Base-by-base conservation (phyloP, 192 early-diverging fungal genomes). In the Ambispora gerdemannii region DNA sequence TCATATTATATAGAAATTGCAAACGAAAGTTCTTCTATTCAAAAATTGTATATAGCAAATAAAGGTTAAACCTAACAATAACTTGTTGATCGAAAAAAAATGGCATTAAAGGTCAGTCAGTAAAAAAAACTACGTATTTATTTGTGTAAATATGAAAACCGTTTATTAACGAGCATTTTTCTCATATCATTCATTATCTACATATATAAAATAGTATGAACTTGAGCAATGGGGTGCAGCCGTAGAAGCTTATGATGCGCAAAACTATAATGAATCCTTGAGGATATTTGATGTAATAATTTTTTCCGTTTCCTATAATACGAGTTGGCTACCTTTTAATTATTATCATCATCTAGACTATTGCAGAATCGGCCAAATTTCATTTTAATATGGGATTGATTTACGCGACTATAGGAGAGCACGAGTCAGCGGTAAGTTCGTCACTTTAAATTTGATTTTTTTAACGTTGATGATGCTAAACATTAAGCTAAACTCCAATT, bases 351-450 rank as follows among this genome's bases (percentile, higher is more conserved):
- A 43, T 43, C 61, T 80, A 90, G 87, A 76, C 77, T 31, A 88
- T 98, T 66, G 95, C 95, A 36, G 92, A 96, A 74, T 89, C 87
- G 19, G 88, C 95, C 38, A 95, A 95, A 79, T 95, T 97, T 56
- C 93, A 95, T 77, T 98, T 97, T 79, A 98, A 97, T 78, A 93
- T 97, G 75, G 94, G 90, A 6, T 86, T 95, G 67, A 84, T 91
- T 47, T 86, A 87, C 58, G 83, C 92, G 3, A 90, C 88, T 27
- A 66, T 92, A 43, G 86, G 86, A 19, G 84, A 94, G 65, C 81
- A 89, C 75, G 81, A 89, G 24, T 84, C 81, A 70, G 96, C 95
- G 74, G 93, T 98, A 85, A 83, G 90, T 87, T 60, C 51, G 62
- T 28, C 50, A 30, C 31, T 27, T 2, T 25, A 15, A 11, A 34